Base-by-base conservation (phyloP, 371 early-diverging fungal genomes). In the Cladochytrium tenue region DNA sequence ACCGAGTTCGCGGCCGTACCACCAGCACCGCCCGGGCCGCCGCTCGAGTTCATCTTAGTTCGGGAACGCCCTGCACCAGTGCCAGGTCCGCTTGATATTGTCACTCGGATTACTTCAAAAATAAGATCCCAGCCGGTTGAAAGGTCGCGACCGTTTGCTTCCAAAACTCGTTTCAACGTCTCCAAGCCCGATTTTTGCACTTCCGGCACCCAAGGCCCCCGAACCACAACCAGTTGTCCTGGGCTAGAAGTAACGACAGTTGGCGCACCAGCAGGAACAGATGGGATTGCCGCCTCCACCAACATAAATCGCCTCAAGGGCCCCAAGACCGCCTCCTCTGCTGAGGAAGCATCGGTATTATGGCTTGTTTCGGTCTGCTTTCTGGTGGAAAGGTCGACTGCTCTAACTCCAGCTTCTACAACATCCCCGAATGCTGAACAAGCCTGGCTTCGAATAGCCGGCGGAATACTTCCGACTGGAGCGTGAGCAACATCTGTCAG, bases 141-240 rank as follows among this genome's bases (percentile, higher is more conserved):
- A 52, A 97, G 80, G 25, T 93, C 90, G 64, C 95, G 95, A 0
- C 98, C 97, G 32, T 92, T 89, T 0, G 90, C 91, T 72, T 96
- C 95, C 32, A 97, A 76, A 2, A 96, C 70, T 66, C 90, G 93
- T 74, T 94, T 88, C 56, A 97, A 79, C 0, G 93, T 95, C 66
- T 95, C 96, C 30, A 97, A 72, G 0, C 90, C 91, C 76, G 87
- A 87, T 59, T 89, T 90, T 62, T 93, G 92, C 1, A 95, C 92
- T 43, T 92, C 95, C 13, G 72, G 64, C 51, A 81, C 63, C 77
- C 78, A 82, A 3, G 61, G 53, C 26, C 65, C 71, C 23, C 72
- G 64, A 17, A 66, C 53, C 26, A 53, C 51, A 31, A 51, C 57
- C 28, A 53, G 50, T 3, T 51, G 32, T 51, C 66, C 70, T 2